A percentile compares a stretch with the other conserved stretches of the same genome.
Conservation (phyloP, 2,329 filamentous ascomycete species). For the Aspergillus floridensis region DNA sequence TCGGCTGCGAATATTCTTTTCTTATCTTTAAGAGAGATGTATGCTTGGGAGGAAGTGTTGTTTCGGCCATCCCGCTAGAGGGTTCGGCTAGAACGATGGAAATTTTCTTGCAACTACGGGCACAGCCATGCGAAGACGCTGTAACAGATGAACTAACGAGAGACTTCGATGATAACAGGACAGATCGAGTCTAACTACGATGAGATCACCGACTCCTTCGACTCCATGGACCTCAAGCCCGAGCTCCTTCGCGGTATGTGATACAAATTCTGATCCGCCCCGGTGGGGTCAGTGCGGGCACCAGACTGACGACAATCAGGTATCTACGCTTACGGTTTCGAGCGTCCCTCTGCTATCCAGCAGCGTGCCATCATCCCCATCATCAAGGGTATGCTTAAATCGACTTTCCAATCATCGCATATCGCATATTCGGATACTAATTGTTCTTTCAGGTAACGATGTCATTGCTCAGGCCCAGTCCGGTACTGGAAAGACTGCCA, state of each 20-base stretch:
- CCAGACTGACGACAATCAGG: constrained; percentile 48
- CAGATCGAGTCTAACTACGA: constrained; percentile 99
- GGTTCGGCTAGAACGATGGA: constrained; percentile 1
- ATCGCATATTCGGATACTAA: constrained; percentile 9
- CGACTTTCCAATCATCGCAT: not conserved
- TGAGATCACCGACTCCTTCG: constrained; percentile 98
- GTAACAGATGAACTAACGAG: constrained; percentile 9
- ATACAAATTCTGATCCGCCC: constrained; percentile 14
- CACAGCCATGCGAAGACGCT: constrained; percentile 10
- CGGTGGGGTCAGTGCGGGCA: constrained; percentile 27
- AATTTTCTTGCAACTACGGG: constrained; percentile 11
- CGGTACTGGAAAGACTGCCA: constrained; percentile 99
- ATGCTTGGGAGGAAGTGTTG: not conserved
- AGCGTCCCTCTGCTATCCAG: constrained; percentile 99
- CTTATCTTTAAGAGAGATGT: constrained; percentile 4
- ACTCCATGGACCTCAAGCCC: constrained; percentile 94
- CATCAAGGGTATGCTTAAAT: constrained; percentile 80
- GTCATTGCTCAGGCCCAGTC: constrained; percentile 99
- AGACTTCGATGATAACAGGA: constrained; percentile 53
- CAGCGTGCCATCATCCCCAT: constrained; percentile 99
- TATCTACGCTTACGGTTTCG: constrained; percentile 99
- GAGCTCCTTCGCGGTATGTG: constrained; percentile 89
- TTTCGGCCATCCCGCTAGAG: not conserved
- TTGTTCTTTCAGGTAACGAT: constrained; percentile 71
- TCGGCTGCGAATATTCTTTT: constrained; percentile 3